Base-by-base conservation (phyloP, 164 flowering plant species). In the Echeveria elegans region DNA sequence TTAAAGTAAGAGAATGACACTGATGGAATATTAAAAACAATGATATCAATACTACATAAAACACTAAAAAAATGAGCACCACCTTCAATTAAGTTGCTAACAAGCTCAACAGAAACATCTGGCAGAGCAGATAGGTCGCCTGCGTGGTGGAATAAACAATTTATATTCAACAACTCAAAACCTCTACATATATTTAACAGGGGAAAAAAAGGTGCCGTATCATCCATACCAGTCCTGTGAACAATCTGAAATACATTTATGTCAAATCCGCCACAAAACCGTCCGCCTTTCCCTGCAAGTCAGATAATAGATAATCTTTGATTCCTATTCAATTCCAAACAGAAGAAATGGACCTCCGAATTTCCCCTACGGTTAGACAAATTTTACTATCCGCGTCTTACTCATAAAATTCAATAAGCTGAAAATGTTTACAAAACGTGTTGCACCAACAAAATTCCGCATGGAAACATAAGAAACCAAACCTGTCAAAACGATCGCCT, bases 241-340 rank as follows among this genome's bases (percentile, higher is more conserved):
- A 87, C 77, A 18, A 43, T 69, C 81, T 79, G 69, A 64, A 91
- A 82, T 65, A 87, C 95, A 75, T 76, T 85, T 72, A 89, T 91
- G 75, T 91, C 97, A 63, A 91, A 88, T 47, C 97, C 97, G 70
- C 90, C 96, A 65, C 88, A 91, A 74, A 91, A 91, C 73, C 71
- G 85, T 11, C 96, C 86, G 32, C 81, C 83, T 60, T 86, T 83
- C 62, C 97, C 97, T 91, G 70, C 71, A 72, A 61, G 48, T n/a
- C 32, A 56, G 19, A 56, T 52, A 52, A 21, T 29, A 50, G 12
- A 52, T 23, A 2, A 52, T n/a, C 15, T 30, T 31, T 28, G 21
- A n/a, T 48, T 4, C 23, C 18, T 56, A 56, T 28, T 19, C 61
- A 56, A 26, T 28, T 48, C 53, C 24, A 52, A 7, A 8, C 21